Conservation (phyloP, 2,329 filamentous ascomycete genomes). For the Talaromyces sp. region DNA sequence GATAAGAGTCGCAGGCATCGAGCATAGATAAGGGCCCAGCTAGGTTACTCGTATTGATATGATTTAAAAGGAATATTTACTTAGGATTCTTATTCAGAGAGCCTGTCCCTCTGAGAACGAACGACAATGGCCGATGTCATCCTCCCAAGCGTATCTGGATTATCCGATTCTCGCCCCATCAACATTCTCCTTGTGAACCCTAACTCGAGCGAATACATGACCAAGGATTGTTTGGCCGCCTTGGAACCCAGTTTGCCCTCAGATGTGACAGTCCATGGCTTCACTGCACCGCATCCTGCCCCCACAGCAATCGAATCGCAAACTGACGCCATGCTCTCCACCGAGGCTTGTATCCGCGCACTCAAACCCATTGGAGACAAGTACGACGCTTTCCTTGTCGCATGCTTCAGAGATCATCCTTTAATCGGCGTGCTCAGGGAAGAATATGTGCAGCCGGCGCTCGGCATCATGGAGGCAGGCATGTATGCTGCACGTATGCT, state of each 20-base stretch:
- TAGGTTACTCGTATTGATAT: neutral
- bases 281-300: slow-evolving; percentile 46
- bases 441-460: slow-evolving; percentile 40
- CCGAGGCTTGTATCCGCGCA: slow-evolving; percentile 43
- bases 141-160: slow-evolving; percentile 1
- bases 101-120: neutral
- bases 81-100: slow-evolving; percentile 1
- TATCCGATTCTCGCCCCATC: slow-evolving; percentile 8
- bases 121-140: slow-evolving; percentile 1
- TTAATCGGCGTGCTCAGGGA: slow-evolving; percentile 60
- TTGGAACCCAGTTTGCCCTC: slow-evolving; percentile 41
- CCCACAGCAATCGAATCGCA: slow-evolving; percentile 49
- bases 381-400: slow-evolving; percentile 72
- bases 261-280: slow-evolving; percentile 45
- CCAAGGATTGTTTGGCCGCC: slow-evolving; percentile 42
- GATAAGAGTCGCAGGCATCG: slow-evolving; percentile 3
- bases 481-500: slow-evolving; percentile 48
- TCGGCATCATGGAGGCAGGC: slow-evolving; percentile 50
- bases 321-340: slow-evolving; percentile 47
- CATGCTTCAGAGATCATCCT: slow-evolving; percentile 81
- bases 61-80: slow-evolving; percentile 3
- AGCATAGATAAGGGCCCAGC: neutral
- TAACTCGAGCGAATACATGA: slow-evolving; percentile 46
- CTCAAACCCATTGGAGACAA: slow-evolving; percentile 34
- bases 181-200: slow-evolving; percentile 47